Percentiles rank a stretch among this genome's conserved stretches.
Evolutionary conservation across 441 rosid species (phyloP).

Genomic region (Sinapis alba): DNA sequence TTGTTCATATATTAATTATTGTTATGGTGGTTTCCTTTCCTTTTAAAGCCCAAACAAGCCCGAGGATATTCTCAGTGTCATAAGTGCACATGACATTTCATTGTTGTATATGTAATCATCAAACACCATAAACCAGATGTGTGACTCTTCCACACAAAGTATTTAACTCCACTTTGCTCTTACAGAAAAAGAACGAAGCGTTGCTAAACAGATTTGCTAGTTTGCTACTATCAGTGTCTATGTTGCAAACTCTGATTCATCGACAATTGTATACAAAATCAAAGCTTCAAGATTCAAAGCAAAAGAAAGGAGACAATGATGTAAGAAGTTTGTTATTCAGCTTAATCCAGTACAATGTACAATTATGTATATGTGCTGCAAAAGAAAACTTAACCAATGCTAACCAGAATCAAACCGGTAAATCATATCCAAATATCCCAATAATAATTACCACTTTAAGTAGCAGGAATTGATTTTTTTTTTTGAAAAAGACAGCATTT

Average conservation of each 20-base stretch:
- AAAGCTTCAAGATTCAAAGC: no score
- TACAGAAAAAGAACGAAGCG: background rate
- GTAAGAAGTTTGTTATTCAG: background rate
- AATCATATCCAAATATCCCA: background rate
- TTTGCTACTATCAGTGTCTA: no score
- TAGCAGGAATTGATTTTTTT: no score
- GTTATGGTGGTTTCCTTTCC: constrained; percentile 8
- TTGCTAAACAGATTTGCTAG: background rate
- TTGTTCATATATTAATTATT: background rate
- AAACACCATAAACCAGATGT: background rate
- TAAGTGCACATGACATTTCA: constrained; percentile 14
- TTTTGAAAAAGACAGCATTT: background rate
- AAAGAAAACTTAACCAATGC: background rate
- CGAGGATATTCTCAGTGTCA: constrained; percentile 17
- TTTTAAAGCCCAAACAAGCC: constrained; percentile 31
- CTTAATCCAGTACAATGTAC: background rate
- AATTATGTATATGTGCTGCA: background rate
- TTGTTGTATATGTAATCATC: background rate
- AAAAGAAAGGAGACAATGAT: no score
- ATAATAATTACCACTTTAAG: no score
- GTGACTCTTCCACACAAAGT: background rate
- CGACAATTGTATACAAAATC: no score
- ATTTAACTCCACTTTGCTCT: background rate
- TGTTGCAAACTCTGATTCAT: no score
- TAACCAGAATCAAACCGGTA: background rate